These are phyloP conservation scores for Cladosporium sp. DNA, from an alignment of 2,329 filamentous ascomycete genomes.

Conservation along the genomic window DNA sequence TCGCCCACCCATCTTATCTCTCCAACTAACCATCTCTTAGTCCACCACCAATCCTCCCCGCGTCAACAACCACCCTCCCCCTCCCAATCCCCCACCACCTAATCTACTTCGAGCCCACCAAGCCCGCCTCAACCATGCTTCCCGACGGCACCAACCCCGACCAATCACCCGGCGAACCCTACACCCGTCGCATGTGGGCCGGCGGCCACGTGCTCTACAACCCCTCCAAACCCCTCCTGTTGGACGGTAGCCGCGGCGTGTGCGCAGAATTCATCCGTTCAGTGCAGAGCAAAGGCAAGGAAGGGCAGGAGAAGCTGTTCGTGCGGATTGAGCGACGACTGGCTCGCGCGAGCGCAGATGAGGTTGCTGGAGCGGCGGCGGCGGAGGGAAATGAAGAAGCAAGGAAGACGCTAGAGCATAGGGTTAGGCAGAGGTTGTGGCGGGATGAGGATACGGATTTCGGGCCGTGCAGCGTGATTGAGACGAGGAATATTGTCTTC, in stretches of 20 bases:
- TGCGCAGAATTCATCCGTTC: slow-evolving; percentile 47
- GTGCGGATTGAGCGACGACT: slow-evolving; percentile 57
- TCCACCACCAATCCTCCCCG: slow-evolving; percentile 29
- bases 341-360: slow-evolving; percentile 25
- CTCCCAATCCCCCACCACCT: slow-evolving; percentile 72
- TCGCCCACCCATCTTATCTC: slow-evolving; percentile 18
- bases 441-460: slow-evolving; percentile 38
- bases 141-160: slow-evolving; percentile 79
- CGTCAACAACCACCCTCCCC: slow-evolving; percentile 24
- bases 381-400: slow-evolving; percentile 36
- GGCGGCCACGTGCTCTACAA: slow-evolving; percentile 66
- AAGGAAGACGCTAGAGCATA: slow-evolving; percentile 27
- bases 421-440: slow-evolving; percentile 42
- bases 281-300: slow-evolving; percentile 47
- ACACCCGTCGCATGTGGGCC: slow-evolving; percentile 80
- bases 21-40: slow-evolving; percentile 19
- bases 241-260: slow-evolving; percentile 37
- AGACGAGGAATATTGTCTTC: slow-evolving; percentile 61
- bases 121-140: slow-evolving; percentile 59
- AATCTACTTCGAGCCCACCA: slow-evolving; percentile 76
- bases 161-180: slow-evolving; percentile 70
- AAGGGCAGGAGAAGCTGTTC: slow-evolving; percentile 54
- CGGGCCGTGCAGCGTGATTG: slow-evolving; percentile 47
- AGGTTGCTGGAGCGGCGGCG: slow-evolving; percentile 30
- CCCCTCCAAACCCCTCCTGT: slow-evolving; percentile 25